Conservation (phyloP, 305 asterid species). For the Solanum aculeatissimum region DNA sequence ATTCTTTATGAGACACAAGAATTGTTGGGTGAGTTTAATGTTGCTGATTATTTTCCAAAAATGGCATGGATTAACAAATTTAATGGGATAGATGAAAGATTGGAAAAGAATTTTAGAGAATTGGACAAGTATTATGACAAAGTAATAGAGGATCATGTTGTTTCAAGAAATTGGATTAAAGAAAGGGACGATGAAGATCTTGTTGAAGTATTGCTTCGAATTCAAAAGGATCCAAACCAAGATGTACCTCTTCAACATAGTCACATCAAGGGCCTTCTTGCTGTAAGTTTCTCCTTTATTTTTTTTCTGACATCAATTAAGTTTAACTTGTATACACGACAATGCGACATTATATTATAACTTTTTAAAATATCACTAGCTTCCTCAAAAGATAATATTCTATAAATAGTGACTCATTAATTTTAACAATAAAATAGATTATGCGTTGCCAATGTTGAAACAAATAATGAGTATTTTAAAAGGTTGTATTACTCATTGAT, state of each 20-base stretch:
- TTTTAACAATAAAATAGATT: no score
- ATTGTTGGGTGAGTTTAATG: conserved; percentile 4
- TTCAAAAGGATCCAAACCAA: conserved; percentile 3
- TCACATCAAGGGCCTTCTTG: conserved; percentile 33
- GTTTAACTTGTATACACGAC: neutral
- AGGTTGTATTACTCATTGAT: no score
- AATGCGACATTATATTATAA: no score
- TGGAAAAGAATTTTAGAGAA: conserved; percentile 5
- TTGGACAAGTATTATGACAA: conserved; percentile 8
- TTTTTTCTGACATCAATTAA: accelerated
- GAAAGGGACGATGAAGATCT: conserved; percentile 1
- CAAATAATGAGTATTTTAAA: no score
- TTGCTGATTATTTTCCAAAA: conserved; percentile 10
- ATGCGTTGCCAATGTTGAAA: no score
- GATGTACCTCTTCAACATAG: neutral
- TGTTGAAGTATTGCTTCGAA: conserved; percentile 5
- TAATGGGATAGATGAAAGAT: conserved; percentile 5
- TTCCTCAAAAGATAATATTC: no score
- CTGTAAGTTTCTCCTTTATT: conserved; percentile 7
- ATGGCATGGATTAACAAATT: conserved; percentile 11
- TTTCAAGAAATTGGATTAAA: neutral
- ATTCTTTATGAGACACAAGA: conserved; percentile 12
- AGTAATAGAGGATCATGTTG: conserved; percentile 6
- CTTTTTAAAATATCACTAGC: no score
- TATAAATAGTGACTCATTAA: no score